Conservation (phyloP, 805 yeast genomes). For the Candida pseudofarinosa region DNA sequence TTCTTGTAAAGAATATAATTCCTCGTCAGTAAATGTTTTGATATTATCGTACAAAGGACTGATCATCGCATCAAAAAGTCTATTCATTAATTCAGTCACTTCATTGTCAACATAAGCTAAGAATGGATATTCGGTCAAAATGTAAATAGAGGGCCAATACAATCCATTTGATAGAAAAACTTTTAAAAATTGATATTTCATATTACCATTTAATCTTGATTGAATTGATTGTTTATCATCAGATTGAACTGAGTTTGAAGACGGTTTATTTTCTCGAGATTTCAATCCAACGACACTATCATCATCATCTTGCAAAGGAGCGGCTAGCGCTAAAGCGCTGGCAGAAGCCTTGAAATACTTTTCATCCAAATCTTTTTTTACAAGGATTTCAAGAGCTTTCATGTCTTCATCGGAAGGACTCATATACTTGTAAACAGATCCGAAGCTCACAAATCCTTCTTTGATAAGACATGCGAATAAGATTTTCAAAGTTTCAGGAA, state of each 20-base stretch:
- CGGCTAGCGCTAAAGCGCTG: conserved; percentile 83
- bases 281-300: background rate
- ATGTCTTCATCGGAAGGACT: conserved; percentile 50
- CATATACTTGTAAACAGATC: conserved; percentile 53
- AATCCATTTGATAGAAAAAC: conserved; percentile 56
- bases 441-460: conserved; percentile 62
- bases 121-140: conserved; percentile 60
- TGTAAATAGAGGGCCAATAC: conserved; percentile 55
- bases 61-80: conserved; percentile 47
- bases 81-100: conserved; percentile 43
- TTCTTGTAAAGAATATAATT: conserved; percentile 18
- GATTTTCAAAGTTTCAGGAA: conserved; percentile 42
- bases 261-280: conserved; percentile 7
- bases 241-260: conserved; percentile 10
- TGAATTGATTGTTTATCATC: conserved; percentile 9
- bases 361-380: conserved; percentile 47
- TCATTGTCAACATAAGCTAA: conserved; percentile 52
- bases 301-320: conserved; percentile 70
- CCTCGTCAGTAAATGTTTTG: conserved; percentile 16
- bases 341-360: conserved; percentile 60
- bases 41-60: conserved; percentile 40
- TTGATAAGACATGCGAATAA: conserved; percentile 57
- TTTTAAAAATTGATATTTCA: conserved; percentile 41
- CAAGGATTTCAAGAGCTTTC: conserved; percentile 37
- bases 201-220: conserved; percentile 17